These are phyloP conservation scores for Tetratostichococcus sp. DNA, from an alignment of 139 green algal genomes.

Conservation along the genomic window DNA sequence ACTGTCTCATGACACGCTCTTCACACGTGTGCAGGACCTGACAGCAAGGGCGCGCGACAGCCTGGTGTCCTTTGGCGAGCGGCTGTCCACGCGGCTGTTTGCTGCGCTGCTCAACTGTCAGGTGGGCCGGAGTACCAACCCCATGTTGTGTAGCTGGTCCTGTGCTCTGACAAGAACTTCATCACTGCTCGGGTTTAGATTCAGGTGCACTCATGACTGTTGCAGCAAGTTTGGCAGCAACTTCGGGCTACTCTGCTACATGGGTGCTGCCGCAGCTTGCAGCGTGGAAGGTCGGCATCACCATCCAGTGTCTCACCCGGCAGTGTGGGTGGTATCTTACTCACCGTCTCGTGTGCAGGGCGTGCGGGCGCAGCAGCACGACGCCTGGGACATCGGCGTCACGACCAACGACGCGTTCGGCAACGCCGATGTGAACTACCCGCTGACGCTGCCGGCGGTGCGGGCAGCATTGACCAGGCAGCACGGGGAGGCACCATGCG, in stretches of 20 bases:
- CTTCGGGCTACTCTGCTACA: too few relatives aligned
- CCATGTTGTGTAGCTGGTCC: too few relatives aligned
- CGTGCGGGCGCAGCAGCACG: slow-evolving; percentile 70
- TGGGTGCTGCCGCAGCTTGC: too few relatives aligned
- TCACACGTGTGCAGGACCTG: slow-evolving; percentile 67
- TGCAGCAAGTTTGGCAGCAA: too few relatives aligned
- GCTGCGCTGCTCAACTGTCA: slow-evolving; percentile 59
- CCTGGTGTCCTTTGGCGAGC: slow-evolving; percentile 97
- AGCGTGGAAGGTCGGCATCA: too few relatives aligned
- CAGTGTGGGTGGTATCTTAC: too few relatives aligned
- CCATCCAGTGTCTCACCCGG: too few relatives aligned
- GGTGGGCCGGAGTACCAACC: background rate
- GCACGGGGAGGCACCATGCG: slow-evolving; percentile 1
- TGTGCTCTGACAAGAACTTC: too few relatives aligned
- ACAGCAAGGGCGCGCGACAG: slow-evolving; percentile 84
- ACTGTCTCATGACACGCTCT: background rate
- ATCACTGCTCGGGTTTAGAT: too few relatives aligned
- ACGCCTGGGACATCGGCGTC: slow-evolving; percentile 86
- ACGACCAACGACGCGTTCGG: slow-evolving; percentile 91
- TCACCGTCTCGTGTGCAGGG: too few relatives aligned
- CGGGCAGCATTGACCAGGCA: slow-evolving; percentile 21
- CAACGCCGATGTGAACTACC: slow-evolving; percentile 72
- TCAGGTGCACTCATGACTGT: too few relatives aligned
- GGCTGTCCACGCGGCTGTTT: slow-evolving; percentile 94
- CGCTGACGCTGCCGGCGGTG: slow-evolving; percentile 42